Percentiles rank a stretch among this genome's conserved stretches.
phyloP scores from a whole-genome alignment of 2,329 filamentous ascomycete species.

The Microdochium bolleyi region DNA sequence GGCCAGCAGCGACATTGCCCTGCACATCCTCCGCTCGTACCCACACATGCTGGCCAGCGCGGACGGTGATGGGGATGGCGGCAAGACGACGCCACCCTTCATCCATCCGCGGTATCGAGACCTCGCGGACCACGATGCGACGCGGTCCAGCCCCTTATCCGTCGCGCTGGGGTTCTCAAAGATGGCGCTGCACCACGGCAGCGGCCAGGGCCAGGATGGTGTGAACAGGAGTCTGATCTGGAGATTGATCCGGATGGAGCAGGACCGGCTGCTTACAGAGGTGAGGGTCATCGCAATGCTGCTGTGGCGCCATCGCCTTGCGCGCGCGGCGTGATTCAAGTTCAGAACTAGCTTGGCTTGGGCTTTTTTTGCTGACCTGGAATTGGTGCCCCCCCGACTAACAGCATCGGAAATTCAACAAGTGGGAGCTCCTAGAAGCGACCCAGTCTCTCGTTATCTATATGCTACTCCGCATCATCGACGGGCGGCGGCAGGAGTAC shows the following conservation, averaged over 20 bases:
- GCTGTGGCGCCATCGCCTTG: too few relatives aligned
- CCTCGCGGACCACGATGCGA: neutral
- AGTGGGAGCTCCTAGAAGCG: slow-evolving; percentile 4
- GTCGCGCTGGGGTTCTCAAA: slow-evolving; percentile 2
- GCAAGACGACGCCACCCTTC: slow-evolving; percentile 1
- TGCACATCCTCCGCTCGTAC: slow-evolving; percentile 4
- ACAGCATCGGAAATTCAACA: slow-evolving; percentile 4
- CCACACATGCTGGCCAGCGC: slow-evolving; percentile 2
- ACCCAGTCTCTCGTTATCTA: slow-evolving; percentile 3
- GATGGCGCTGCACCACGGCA: slow-evolving; percentile 2
- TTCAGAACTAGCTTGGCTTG: too few relatives aligned
- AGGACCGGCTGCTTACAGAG: slow-evolving; percentile 4
- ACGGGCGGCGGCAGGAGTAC: slow-evolving; percentile 4
- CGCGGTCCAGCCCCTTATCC: slow-evolving; percentile 1
- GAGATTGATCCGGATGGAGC: slow-evolving; percentile 3
- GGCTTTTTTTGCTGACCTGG: neutral
- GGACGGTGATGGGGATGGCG: too few relatives aligned
- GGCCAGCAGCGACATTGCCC: slow-evolving; percentile 3
- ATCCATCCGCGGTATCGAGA: slow-evolving; percentile 2
- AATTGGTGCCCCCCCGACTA: neutral
- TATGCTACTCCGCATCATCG: slow-evolving; percentile 3
- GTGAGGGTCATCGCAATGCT: slow-evolving; percentile 1
- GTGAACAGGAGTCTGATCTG: slow-evolving; percentile 4
- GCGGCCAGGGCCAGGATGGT: slow-evolving; percentile 2
- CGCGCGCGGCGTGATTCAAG: too few relatives aligned